Conservation (phyloP, 2,329 filamentous ascomycete species). For the Fusarium ambrosium region DNA sequence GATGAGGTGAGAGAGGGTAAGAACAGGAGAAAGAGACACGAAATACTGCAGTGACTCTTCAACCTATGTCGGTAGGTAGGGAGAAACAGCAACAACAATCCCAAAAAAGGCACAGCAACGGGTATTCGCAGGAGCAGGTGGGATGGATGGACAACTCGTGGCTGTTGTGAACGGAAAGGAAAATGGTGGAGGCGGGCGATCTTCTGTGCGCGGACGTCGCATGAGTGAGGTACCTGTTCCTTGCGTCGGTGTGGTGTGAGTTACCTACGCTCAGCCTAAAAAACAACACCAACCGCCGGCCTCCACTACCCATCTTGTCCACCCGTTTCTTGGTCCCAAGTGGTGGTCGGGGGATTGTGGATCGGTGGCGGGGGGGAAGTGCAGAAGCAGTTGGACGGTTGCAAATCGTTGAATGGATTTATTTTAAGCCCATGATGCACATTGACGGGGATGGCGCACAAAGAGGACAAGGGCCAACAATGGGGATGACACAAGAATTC, state of each 20-base stretch:
- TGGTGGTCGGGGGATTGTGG: slow-evolving; percentile 27
- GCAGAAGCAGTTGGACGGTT: background rate
- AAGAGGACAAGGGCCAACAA: background rate
- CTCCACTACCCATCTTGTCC: slow-evolving; percentile 1
- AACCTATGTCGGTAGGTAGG: background rate
- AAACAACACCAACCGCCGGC: slow-evolving; percentile 2
- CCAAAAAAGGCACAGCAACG: slow-evolving; percentile 13
- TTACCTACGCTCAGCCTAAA: slow-evolving; percentile 2
- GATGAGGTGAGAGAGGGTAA: slow-evolving; percentile 8
- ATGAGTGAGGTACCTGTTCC: background rate
- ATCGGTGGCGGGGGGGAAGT: slow-evolving; percentile 19
- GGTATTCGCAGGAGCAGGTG: slow-evolving; percentile 19
- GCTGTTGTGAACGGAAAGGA: slow-evolving; percentile 18
- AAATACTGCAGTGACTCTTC: background rate
- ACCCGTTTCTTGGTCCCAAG: background rate
- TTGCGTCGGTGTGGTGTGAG: slow-evolving; percentile 1
- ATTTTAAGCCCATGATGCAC: background rate
- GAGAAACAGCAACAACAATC: background rate
- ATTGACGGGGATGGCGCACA: slow-evolving; percentile 7
- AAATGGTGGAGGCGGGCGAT: slow-evolving; percentile 19
- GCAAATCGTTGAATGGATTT: background rate
- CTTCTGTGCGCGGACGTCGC: slow-evolving; percentile 1
- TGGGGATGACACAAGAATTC: background rate
- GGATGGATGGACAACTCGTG: slow-evolving; percentile 7
- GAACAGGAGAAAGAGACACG: background rate